Evolutionary conservation across 1,284 basidiomycete species (phyloP), one percentile per base, ranked within the genome.

Genomic region (Cryptococcus amylolentus): DNA sequence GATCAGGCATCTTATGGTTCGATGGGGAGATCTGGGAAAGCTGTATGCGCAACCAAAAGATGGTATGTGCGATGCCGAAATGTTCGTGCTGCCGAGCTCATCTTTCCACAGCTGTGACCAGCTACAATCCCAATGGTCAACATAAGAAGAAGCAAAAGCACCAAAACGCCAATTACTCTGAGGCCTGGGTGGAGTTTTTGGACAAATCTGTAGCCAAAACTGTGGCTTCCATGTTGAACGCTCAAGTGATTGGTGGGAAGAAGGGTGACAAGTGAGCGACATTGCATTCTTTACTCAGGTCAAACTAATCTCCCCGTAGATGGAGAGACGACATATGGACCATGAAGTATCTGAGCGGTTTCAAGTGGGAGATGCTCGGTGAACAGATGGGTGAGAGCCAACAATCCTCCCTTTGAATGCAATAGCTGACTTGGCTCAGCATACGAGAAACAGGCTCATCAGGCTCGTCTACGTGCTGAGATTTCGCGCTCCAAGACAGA

Each of bases 261-360:
- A 94, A 94, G 75, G 89, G 91, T 8, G 78, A 79, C 61, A 60
- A 66, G 70, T 74, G 49, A 49, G 71, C 65, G 16, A 38, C 13
- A 39, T 13, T 23, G 23, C 35, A n/a, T 16, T 10, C 35, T 42
- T 20, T 16, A 23, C 23, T 23, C 23, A 23, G 23, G 23, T 23
- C 16, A 18, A 7, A 27, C 48, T 51, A 37, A 51, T 44, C 9
- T 16, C 5, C 9, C 27, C 84, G 9, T 7, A 82, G 90, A 57
- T 98, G 91, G 90, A 82, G 91, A 70, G 93, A 98, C 71, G 94
- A 98, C 64, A 86, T 99, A 7, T 98, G 96, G 96, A 98, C 96
- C 45, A 96, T 98, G 92, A 95, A 95, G 75, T 99, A 98, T 73
- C 81, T 99, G 51, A 92, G 92, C 7, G 89, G 87, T 63, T 99